Evolutionary conservation across 768 basidiomycete genomes (phyloP).

Genomic region (Russula sp.): DNA sequence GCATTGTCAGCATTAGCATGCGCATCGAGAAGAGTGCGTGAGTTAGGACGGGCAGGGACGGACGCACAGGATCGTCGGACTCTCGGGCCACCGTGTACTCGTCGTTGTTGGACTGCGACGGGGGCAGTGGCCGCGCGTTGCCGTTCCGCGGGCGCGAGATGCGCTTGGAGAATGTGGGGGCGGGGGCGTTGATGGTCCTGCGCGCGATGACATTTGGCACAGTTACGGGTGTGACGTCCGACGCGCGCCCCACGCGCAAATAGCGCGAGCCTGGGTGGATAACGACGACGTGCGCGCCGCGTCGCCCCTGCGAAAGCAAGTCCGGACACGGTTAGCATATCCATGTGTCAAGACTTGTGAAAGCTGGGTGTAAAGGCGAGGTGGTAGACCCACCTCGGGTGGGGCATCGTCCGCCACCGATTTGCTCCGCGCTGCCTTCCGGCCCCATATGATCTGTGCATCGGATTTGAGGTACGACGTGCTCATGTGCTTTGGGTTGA

Average conservation of each 20-base stretch:
- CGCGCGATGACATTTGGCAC: conserved; percentile 73
- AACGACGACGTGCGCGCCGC: conserved; percentile 73
- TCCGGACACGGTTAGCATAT: conserved; percentile 13
- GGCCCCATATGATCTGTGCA: conserved; percentile 63
- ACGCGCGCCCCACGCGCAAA: conserved; percentile 69
- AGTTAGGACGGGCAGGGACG: background rate
- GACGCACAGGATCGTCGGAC: conserved; percentile 60
- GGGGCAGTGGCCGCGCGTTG: conserved; percentile 26
- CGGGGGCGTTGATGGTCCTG: conserved; percentile 44
- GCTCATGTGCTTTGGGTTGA: conserved; percentile 75
- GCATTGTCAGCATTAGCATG: background rate
- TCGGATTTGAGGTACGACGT: conserved; percentile 77
- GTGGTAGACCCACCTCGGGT: conserved; percentile 25
- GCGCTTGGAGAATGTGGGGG: conserved; percentile 41
- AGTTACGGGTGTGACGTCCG: conserved; percentile 63
- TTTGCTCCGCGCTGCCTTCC: conserved; percentile 46
- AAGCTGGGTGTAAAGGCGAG: background rate
- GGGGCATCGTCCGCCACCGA: conserved; percentile 19
- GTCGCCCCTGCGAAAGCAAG: conserved; percentile 39
- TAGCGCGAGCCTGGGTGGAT: conserved; percentile 75
- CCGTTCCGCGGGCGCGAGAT: conserved; percentile 51
- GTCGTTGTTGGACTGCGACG: conserved; percentile 35
- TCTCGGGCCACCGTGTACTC: conserved; percentile 43
- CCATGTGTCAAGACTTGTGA: background rate
- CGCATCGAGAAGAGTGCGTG: background rate